phyloP scores from a whole-genome alignment of 768 basidiomycete species.

The Leccinum olivaceopallidum region DNA sequence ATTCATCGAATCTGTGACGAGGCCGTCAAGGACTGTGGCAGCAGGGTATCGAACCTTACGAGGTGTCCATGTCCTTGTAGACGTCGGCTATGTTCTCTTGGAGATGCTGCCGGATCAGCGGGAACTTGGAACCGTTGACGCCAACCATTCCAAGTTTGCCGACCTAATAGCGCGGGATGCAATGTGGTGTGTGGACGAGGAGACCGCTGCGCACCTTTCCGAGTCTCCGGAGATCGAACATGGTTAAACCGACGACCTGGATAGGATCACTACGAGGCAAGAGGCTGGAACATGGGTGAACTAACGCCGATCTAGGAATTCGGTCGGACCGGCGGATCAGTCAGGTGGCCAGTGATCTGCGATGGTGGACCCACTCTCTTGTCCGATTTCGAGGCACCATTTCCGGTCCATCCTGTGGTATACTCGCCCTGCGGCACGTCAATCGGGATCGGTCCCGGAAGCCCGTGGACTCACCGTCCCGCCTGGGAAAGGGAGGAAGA shows the following conservation, averaged over 20 bases:
- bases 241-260: slow-evolving; percentile 85
- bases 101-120: slow-evolving; percentile 80
- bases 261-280: slow-evolving; percentile 17
- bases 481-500: slow-evolving; percentile 34
- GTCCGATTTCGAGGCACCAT: slow-evolving; percentile 92
- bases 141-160: slow-evolving; percentile 84
- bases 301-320: slow-evolving; percentile 63
- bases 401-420: slow-evolving; percentile 91
- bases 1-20: slow-evolving; percentile 66
- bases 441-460: slow-evolving; percentile 1
- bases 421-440: slow-evolving; percentile 66
- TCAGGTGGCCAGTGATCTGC: not conserved
- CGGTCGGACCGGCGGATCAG: slow-evolving; percentile 3
- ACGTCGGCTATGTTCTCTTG: slow-evolving; percentile 77
- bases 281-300: slow-evolving; percentile 8
- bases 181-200: slow-evolving; percentile 12
- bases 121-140: slow-evolving; percentile 85
- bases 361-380: slow-evolving; percentile 65
- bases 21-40: slow-evolving; percentile 1
- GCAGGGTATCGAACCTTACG: slow-evolving; percentile 40
- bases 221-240: slow-evolving; percentile 84
- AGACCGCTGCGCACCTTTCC: slow-evolving; percentile 57
- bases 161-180: slow-evolving; percentile 41
- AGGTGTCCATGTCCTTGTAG: slow-evolving; percentile 86
- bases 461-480: slow-evolving; percentile 39